Evolutionary conservation across 2,329 filamentous ascomycete species (phyloP).

Genomic region (Aspergillus ochraceus): DNA sequence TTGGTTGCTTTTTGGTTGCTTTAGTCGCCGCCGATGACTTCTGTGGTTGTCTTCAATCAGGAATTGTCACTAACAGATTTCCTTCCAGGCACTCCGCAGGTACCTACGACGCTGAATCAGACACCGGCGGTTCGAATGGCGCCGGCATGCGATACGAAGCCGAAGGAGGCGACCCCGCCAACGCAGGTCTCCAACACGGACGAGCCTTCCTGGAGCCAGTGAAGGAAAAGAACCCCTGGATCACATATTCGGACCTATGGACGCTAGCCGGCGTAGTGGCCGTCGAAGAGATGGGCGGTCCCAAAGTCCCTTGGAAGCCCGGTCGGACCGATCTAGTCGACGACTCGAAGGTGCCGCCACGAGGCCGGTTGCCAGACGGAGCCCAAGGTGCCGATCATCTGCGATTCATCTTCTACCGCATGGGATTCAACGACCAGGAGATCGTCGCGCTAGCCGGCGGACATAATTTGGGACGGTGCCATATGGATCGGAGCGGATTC

Average conservation of each 20-base stretch:
- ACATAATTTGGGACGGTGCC: conserved; percentile 58
- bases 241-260: conserved; percentile 67
- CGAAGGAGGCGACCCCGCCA: conserved; percentile 65
- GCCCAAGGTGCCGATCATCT: conserved; percentile 57
- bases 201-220: conserved; percentile 64
- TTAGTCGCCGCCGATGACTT: background rate
- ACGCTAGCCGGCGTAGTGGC: conserved; percentile 62
- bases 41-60: background rate
- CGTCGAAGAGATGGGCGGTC: conserved; percentile 61
- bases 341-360: conserved; percentile 59
- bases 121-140: conserved; percentile 65
- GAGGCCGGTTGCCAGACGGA: conserved; percentile 58
- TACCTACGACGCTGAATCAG: conserved; percentile 59
- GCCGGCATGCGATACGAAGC: conserved; percentile 66
- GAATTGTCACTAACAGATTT: conserved; percentile 7
- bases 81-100: conserved; percentile 60
- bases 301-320: conserved; percentile 56
- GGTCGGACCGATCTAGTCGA: conserved; percentile 65
- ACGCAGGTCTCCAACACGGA: conserved; percentile 64
- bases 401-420: conserved; percentile 57
- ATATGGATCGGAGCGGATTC: conserved; percentile 57
- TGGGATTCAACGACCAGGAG: conserved; percentile 62
- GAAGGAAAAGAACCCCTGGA: conserved; percentile 60
- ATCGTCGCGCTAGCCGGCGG: conserved; percentile 59
- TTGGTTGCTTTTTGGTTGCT: background rate